phyloP scores from a whole-genome alignment of 768 basidiomycete genomes.

The Strobilomyces confusus region DNA sequence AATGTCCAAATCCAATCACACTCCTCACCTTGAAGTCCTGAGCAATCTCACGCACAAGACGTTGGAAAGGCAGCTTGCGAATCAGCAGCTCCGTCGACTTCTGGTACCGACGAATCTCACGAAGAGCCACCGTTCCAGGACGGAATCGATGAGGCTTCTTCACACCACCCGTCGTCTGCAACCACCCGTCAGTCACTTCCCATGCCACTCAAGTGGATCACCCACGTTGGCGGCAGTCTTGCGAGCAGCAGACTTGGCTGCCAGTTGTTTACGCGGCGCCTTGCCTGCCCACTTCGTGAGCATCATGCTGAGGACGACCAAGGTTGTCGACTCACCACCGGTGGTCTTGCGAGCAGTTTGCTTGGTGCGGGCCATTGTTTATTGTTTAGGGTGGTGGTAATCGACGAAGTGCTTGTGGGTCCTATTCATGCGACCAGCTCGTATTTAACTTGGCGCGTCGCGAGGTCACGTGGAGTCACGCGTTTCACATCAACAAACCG shows the following conservation, averaged over 20 bases:
- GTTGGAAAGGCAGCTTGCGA: background rate
- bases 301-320: background rate
- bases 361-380: conserved; percentile 67
- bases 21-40: background rate
- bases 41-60: background rate
- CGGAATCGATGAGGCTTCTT: conserved; percentile 1
- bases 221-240: conserved; percentile 45
- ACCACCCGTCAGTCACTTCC: too few species aligned
- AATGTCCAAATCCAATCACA: background rate
- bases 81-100: background rate
- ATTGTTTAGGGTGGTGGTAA: background rate
- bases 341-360: conserved; percentile 77
- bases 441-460: conserved; percentile 27
- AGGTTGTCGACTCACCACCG: conserved; percentile 46
- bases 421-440: conserved; percentile 17
- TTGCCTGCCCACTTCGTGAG: conserved; percentile 35
- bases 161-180: background rate
- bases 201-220: too few species aligned
- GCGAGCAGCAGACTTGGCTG: conserved; percentile 57
- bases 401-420: background rate
- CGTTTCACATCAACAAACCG: background rate
- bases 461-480: conserved; percentile 25
- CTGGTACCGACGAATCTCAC: background rate
- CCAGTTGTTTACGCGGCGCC: conserved; percentile 70
- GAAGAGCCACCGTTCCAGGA: background rate